Conservation (phyloP, 345 rosid species). For the Syzygium aqueum region DNA sequence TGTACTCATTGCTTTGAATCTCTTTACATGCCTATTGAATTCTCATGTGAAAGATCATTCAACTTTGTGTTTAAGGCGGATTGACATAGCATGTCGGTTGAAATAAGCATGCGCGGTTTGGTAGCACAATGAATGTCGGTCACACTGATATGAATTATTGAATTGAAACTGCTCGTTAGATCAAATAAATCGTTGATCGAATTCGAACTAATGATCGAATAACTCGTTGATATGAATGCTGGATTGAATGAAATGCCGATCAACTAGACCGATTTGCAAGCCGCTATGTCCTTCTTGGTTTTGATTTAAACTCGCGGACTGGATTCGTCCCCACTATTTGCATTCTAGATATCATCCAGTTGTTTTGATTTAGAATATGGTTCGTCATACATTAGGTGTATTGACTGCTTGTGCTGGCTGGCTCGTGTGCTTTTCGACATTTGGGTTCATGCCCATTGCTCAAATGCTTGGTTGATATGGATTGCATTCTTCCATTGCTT, state of each 20-base stretch:
- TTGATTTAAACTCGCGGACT: neutral
- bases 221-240: neutral
- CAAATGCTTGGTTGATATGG: neutral
- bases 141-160: neutral
- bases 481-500: neutral
- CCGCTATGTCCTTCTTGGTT: neutral
- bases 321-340: neutral
- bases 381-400: neutral
- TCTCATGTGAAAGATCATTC: neutral
- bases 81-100: neutral
- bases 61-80: fast-evolving
- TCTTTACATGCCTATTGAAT: neutral
- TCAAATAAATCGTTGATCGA: neutral
- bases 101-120: neutral
- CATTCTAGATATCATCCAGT: neutral
- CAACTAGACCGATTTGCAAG: neutral
- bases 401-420: neutral
- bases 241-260: neutral
- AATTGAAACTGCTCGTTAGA: neutral
- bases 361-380: neutral
- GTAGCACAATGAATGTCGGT: neutral
- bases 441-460: neutral
- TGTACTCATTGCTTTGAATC: neutral
- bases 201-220: neutral
- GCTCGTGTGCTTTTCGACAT: neutral